Evolutionary conservation across 176 grass and related monocot species (phyloP).

Genomic region (Otatea glauca): DNA sequence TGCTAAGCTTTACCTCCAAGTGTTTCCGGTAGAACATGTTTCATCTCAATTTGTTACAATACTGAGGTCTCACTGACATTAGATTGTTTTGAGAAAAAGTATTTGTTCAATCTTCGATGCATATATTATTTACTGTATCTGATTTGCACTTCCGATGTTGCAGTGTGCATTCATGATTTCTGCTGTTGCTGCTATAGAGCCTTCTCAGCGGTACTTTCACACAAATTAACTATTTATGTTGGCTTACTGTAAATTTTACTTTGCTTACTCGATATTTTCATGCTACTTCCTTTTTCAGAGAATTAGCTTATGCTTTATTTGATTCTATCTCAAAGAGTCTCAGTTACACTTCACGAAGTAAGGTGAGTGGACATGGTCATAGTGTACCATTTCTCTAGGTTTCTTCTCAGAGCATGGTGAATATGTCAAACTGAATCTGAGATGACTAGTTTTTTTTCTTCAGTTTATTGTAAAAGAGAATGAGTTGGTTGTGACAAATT

Average conservation of each 20-base stretch:
- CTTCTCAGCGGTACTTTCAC: conserved; percentile 71
- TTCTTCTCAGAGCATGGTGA: conserved; percentile 7
- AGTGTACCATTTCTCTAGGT: neutral
- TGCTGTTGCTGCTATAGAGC: conserved; percentile 77
- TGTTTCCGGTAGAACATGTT: neutral
- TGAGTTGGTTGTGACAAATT: conserved; percentile 11
- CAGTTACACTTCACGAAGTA: conserved; percentile 70
- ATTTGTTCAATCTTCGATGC: neutral
- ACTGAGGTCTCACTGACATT: neutral
- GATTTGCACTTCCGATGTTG: conserved; percentile 30
- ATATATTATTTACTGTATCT: neutral
- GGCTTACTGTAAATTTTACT: conserved; percentile 8
- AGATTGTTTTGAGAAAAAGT: conserved; percentile 9
- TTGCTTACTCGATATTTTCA: conserved; percentile 42
- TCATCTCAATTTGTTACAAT: neutral
- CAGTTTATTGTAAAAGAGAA: conserved; percentile 38
- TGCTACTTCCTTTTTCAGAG: conserved; percentile 51
- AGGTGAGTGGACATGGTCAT: conserved; percentile 54
- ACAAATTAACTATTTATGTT: conserved; percentile 18
- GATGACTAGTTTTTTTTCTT: conserved; percentile 9
- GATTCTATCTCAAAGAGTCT: conserved; percentile 79
- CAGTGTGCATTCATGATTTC: conserved; percentile 94
- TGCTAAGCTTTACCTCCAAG: neutral
- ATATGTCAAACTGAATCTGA: conserved; percentile 8
- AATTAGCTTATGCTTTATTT: conserved; percentile 79